Conservation (phyloP, 768 basidiomycete genomes). For the Collybia mongolica region DNA sequence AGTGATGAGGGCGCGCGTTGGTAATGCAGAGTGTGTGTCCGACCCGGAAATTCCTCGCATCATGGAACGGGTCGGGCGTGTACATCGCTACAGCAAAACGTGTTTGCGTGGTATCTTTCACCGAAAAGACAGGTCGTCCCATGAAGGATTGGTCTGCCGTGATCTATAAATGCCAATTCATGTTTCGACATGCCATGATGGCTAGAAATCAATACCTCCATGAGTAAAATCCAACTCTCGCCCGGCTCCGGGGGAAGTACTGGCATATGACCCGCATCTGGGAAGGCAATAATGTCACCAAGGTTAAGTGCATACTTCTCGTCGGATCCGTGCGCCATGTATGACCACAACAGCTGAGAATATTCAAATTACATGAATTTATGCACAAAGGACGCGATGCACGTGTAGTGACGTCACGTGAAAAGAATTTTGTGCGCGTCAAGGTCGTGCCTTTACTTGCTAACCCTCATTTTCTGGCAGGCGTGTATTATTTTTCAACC, state of each 20-base stretch:
- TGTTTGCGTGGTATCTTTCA: not conserved
- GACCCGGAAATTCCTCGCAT: conserved; percentile 13
- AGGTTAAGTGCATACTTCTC: conserved; percentile 18
- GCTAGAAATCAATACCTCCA: conserved; percentile 12
- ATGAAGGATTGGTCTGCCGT: not conserved
- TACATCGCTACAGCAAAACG: not conserved
- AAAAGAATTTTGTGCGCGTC: too few species aligned
- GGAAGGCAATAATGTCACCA: conserved; percentile 21
- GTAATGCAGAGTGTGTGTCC: conserved; percentile 18
- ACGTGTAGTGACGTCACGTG: too few species aligned
- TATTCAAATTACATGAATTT: too few species aligned
- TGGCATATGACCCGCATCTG: conserved; percentile 19
- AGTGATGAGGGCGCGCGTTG: conserved; percentile 14
- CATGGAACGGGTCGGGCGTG: conserved; percentile 1
- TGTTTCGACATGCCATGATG: not conserved
- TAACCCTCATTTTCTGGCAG: too few species aligned
- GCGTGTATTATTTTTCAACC: too few species aligned
- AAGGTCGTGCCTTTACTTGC: too few species aligned
- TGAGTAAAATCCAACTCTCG: conserved; percentile 21
- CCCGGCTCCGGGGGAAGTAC: conserved; percentile 13
- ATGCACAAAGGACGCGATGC: too few species aligned
- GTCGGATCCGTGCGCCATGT: not conserved
- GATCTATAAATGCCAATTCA: not conserved
- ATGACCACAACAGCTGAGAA: not conserved
- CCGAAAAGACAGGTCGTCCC: not conserved